Conservation (phyloP, 495 filamentous ascomycete genomes). For the Xylaria castorea region DNA sequence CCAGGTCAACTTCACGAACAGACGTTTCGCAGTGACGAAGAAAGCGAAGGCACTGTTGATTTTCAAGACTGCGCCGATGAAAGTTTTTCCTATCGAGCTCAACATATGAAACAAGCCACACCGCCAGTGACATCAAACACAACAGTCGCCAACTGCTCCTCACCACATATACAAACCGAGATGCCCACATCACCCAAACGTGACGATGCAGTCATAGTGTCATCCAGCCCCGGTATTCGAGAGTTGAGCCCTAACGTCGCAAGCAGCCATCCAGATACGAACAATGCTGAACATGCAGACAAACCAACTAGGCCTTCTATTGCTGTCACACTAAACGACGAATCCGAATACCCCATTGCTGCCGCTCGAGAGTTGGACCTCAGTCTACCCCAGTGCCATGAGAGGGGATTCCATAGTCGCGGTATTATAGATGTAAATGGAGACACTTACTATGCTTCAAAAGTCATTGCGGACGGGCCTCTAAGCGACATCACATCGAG, state of each 20-base stretch:
- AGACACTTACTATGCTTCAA: background rate
- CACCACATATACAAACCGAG: constrained; percentile 25
- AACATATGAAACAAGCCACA: constrained; percentile 25
- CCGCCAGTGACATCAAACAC: constrained; percentile 7
- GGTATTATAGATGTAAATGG: background rate
- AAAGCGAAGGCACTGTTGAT: constrained; percentile 17
- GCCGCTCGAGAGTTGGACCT: background rate
- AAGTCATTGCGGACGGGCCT: background rate
- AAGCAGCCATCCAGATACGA: constrained; percentile 10
- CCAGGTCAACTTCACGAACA: background rate
- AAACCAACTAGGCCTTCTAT: background rate
- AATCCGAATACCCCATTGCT: background rate
- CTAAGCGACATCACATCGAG: constrained; percentile 12
- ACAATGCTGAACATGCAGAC: background rate
- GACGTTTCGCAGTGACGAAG: background rate
- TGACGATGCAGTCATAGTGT: background rate
- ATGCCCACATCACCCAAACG: constrained; percentile 20
- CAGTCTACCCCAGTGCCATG: background rate
- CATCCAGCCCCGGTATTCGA: background rate
- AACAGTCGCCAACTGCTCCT: background rate
- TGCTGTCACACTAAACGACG: background rate
- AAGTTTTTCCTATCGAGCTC: constrained; percentile 42
- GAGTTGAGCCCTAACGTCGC: background rate
- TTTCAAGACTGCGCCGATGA: constrained; percentile 34
- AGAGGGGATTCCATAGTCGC: background rate